Evolutionary conservation across 108 stramenopile species (phyloP), one percentile per base, ranked within the genome.

Genomic region (Pseudonitzschia pungens): DNA sequence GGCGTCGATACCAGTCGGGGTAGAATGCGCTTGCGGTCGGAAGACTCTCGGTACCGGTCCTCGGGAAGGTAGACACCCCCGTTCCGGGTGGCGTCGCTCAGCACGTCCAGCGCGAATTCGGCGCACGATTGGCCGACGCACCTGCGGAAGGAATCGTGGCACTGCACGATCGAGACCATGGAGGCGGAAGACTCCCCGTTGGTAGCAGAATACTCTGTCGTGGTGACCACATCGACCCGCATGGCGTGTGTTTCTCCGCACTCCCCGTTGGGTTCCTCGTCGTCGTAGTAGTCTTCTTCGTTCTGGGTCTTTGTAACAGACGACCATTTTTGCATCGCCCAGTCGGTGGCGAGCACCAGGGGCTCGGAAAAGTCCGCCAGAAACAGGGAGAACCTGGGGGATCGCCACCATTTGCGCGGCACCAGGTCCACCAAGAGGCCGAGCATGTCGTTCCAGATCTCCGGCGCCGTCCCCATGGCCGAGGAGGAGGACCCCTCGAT

Each of bases 121-220:
- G 87, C 87, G 68, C 83, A 83, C 8, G 80, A 82, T 51, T 88
- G 84, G 24, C 84, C 87, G 15, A 88, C 87, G 52, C 87, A 88
- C 29, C 32, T 41, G 31, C 87, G 84, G 63, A 88, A 88, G 18
- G 84, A 86, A 18, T 85, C 81, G 64, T 88, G 87, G 14, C 71
- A 77, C 67, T 88, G 87, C 0, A 86, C 78, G 14, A 83, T 79
- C 20, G 84, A 83, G 16, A 74, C 76, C 31, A 33, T 31, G 24
- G 48, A 27, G 16, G 10, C 24, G 53, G n/a, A 24, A 24, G n/a
- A 12, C 60, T 40, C 4, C 33, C 33, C 20, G n/a, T 4, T 29
- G 4, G 60, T 40, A 62, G 33, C 4, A 6, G 12, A 7, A 24
- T 48, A 7, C 26, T 21, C 5, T 4, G 0, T 14, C 27, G 42